These are phyloP conservation scores for Jamesozyma rosinii DNA, from an alignment of 805 yeast species.

Conservation along the genomic window DNA sequence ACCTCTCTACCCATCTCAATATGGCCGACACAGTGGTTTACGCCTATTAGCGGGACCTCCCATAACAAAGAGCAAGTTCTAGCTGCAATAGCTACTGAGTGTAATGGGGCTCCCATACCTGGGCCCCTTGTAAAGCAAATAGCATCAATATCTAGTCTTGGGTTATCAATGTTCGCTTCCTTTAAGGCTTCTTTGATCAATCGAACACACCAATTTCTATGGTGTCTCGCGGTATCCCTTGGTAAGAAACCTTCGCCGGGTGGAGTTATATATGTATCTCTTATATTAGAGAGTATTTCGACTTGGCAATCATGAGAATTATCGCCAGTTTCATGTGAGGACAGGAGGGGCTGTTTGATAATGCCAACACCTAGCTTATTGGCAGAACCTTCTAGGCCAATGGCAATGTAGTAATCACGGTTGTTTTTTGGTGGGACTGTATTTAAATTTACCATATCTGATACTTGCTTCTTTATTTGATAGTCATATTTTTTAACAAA, in stretches of 20 bases:
- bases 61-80: constrained; percentile 73
- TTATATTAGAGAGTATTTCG: constrained; percentile 71
- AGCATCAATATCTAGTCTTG: constrained; percentile 50
- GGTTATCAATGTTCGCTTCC: constrained; percentile 45
- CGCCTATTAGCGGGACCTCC: constrained; percentile 83
- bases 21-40: constrained; percentile 95
- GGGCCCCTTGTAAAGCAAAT: constrained; percentile 97
- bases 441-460: constrained; percentile 27
- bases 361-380: constrained; percentile 93
- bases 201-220: constrained; percentile 86
- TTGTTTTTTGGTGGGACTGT: constrained; percentile 23
- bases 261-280: constrained; percentile 93
- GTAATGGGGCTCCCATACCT: constrained; percentile 98
- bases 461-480: not conserved
- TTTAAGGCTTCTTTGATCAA: constrained; percentile 55
- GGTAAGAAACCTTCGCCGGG: constrained; percentile 98
- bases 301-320: constrained; percentile 53
- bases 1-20: constrained; percentile 99
- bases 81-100: constrained; percentile 87
- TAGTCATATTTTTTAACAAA: too few species aligned
- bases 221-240: constrained; percentile 93
- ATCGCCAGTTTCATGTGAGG: constrained; percentile 36
- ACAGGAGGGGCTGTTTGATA: constrained; percentile 50
- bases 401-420: constrained; percentile 49
- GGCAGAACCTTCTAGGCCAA: constrained; percentile 96